These are phyloP conservation scores for Cordyceps cateniannulata DNA, from an alignment of 2,329 filamentous ascomycete genomes.

Conservation along the genomic window DNA sequence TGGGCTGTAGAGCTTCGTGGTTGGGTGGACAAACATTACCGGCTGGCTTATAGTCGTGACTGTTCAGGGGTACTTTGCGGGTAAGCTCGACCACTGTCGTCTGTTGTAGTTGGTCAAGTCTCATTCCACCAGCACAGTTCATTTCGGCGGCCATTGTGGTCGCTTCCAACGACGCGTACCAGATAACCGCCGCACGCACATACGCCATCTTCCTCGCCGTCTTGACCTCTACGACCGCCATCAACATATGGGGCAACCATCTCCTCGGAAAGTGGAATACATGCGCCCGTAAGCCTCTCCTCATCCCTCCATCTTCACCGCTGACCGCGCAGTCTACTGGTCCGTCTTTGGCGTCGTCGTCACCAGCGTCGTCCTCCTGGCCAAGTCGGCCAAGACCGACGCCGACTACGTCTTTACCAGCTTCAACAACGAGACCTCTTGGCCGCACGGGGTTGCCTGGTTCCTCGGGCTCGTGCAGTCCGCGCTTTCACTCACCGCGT, in stretches of 20 bases:
- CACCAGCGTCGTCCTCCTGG: conserved; percentile 37
- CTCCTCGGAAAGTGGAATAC: conserved; percentile 37
- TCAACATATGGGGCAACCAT: conserved; percentile 36
- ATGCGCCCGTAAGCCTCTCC: conserved; percentile 25
- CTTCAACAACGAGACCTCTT: conserved; percentile 39
- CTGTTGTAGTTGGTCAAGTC: neutral
- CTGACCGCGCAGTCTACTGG: conserved; percentile 30
- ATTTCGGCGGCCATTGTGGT: conserved; percentile 35
- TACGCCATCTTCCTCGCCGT: conserved; percentile 37
- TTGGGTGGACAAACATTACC: conserved; percentile 39
- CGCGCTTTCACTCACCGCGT: conserved; percentile 30
- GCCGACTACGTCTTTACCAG: conserved; percentile 37
- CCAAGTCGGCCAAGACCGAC: conserved; percentile 36
- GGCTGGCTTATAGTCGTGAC: conserved; percentile 40
- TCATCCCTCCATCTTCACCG: neutral
- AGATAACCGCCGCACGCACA: conserved; percentile 31
- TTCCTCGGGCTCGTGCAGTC: conserved; percentile 39
- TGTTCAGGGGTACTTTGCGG: conserved; percentile 36
- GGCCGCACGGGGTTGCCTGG: conserved; percentile 41
- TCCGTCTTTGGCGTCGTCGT: conserved; percentile 35
- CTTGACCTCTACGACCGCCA: conserved; percentile 28
- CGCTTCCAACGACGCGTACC: conserved; percentile 31
- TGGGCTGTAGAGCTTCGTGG: conserved; percentile 32
- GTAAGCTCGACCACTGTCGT: conserved; percentile 19
- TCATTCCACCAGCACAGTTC: conserved; percentile 29